Evolutionary conservation across 176 grass and related monocot species (phyloP).

Genomic region (Calamus simplicifolius): DNA sequence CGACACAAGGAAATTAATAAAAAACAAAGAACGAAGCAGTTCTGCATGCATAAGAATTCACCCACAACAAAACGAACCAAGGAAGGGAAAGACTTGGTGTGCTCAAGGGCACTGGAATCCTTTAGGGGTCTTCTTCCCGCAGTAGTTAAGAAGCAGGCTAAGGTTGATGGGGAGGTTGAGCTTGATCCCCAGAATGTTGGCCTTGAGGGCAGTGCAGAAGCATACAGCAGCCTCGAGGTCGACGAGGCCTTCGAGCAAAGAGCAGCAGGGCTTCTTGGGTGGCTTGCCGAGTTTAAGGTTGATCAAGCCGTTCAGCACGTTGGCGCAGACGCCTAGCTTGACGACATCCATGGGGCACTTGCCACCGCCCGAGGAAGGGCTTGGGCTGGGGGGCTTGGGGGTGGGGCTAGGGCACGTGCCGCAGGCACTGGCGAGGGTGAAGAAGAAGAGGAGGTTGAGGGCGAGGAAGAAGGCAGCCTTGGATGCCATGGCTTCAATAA

Average conservation of each 20-base stretch:
- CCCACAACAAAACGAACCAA: too few species aligned
- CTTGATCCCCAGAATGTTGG: slow-evolving; percentile 65
- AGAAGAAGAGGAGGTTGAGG: background rate
- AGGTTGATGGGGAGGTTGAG: slow-evolving; percentile 73
- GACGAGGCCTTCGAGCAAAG: slow-evolving; percentile 62
- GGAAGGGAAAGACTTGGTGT: too few species aligned
- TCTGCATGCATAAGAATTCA: too few species aligned
- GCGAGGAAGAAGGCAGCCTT: background rate
- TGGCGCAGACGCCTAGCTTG: slow-evolving; percentile 67
- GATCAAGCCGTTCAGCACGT: slow-evolving; percentile 56
- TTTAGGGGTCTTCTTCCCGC: slow-evolving; percentile 70
- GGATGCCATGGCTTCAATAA: background rate
- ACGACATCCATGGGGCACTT: slow-evolving; percentile 64
- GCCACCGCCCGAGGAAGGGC: background rate
- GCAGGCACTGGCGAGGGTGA: background rate
- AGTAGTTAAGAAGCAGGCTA: slow-evolving; percentile 87
- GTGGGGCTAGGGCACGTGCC: slow-evolving; percentile 7
- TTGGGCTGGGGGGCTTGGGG: slow-evolving; percentile 6
- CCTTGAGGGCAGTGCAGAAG: slow-evolving; percentile 71
- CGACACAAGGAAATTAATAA: too few species aligned
- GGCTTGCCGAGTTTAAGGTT: slow-evolving; percentile 55
- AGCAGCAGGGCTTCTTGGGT: slow-evolving; percentile 52
- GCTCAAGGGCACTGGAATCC: slow-evolving; percentile 69
- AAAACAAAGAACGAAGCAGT: too few species aligned
- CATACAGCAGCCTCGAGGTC: slow-evolving; percentile 62